A percentile compares a stretch with the other conserved stretches of the same genome.
Evolutionary conservation across 805 yeast genomes (phyloP).

Genomic region (Komagataella kurtzmanii): DNA sequence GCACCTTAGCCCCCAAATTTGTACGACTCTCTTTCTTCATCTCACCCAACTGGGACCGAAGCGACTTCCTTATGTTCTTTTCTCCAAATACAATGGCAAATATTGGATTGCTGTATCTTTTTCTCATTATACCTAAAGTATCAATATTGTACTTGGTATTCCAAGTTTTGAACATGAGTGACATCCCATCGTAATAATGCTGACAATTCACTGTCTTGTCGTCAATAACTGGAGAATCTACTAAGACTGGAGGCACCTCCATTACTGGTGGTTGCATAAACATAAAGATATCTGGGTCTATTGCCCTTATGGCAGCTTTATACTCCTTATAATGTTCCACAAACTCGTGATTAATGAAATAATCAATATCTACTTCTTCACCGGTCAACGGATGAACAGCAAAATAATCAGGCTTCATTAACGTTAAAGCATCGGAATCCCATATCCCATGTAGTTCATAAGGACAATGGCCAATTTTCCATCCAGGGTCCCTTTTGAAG

Average conservation of each 20-base stretch:
- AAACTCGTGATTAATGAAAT: constrained; percentile 53
- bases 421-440: constrained; percentile 28
- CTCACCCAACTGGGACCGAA: constrained; percentile 53
- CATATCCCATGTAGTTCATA: constrained; percentile 78
- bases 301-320: constrained; percentile 31
- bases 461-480: constrained; percentile 68
- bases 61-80: constrained; percentile 55
- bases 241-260: constrained; percentile 58
- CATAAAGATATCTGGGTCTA: constrained; percentile 33
- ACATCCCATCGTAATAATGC: constrained; percentile 92
- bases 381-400: constrained; percentile 22
- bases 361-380: constrained; percentile 28
- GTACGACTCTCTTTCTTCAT: constrained; percentile 51
- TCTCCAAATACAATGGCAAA: constrained; percentile 78
- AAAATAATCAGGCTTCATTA: constrained; percentile 42
- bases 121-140: constrained; percentile 78
- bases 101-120: constrained; percentile 57
- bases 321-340: constrained; percentile 45
- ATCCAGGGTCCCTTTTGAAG: constrained; percentile 47
- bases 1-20: constrained; percentile 48
- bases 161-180: constrained; percentile 88
- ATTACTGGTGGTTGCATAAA: constrained; percentile 77
- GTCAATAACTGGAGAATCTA: constrained; percentile 41
- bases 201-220: constrained; percentile 62
- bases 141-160: constrained; percentile 72